Conservation (phyloP, 2,329 filamentous ascomycete species). For the Claviceps purpurea region DNA sequence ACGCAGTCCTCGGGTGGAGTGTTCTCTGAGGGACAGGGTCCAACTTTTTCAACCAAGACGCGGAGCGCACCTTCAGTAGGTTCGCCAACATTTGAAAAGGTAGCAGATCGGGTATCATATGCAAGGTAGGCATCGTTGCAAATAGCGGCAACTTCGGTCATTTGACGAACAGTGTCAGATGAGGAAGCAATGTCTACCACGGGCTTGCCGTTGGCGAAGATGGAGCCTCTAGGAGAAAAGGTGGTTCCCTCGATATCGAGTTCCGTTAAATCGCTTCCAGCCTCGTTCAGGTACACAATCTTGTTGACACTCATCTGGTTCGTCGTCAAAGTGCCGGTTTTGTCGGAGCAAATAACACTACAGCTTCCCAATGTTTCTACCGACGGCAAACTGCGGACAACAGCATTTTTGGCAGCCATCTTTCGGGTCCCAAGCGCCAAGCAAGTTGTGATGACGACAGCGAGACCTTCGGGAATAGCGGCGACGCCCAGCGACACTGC, state of each 20-base stretch:
- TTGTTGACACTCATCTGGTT: conserved; percentile 99
- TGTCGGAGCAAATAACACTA: conserved; percentile 98
- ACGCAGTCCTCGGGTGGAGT: conserved; percentile 49
- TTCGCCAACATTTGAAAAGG: conserved; percentile 77
- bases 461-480: conserved; percentile 92
- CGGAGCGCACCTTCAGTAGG: conserved; percentile 89
- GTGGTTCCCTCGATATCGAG: conserved; percentile 86
- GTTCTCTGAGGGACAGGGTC: conserved; percentile 53
- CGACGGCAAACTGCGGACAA: conserved; percentile 89
- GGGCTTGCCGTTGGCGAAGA: conserved; percentile 54
- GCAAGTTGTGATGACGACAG: conserved; percentile 98
- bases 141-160: conserved; percentile 57
- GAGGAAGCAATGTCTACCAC: conserved; percentile 54
- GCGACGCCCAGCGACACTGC: conserved; percentile 95
- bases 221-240: conserved; percentile 68
- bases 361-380: conserved; percentile 97
- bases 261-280: conserved; percentile 65
- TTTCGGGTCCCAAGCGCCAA: conserved; percentile 90
- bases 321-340: conserved; percentile 93
- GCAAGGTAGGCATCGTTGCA: conserved; percentile 83
- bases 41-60: conserved; percentile 87
- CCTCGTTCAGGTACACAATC: conserved; percentile 67
- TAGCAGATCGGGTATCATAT: conserved; percentile 62
- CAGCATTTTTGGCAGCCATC: conserved; percentile 97
- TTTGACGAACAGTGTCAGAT: conserved; percentile 67